Evolutionary conservation across 495 filamentous ascomycete genomes (phyloP).

Genomic region (Letharia columbiana): DNA sequence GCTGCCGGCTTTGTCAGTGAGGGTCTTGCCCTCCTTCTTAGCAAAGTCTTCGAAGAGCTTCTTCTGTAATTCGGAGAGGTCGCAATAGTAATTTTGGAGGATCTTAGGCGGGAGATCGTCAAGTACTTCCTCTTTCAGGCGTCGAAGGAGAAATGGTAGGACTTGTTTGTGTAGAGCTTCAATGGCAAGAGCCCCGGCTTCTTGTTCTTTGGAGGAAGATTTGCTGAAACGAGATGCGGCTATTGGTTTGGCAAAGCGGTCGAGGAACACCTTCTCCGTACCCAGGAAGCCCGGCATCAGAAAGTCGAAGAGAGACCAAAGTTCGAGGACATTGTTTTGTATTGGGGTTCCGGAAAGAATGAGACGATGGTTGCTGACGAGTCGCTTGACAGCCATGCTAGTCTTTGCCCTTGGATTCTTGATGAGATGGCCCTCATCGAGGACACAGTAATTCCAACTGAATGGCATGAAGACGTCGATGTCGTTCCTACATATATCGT

Average conservation of each 20-base stretch:
- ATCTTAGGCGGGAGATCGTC: slow-evolving; percentile 97
- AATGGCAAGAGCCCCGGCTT: slow-evolving; percentile 90
- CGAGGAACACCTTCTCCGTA: slow-evolving; percentile 96
- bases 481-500: slow-evolving; percentile 94
- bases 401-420: slow-evolving; percentile 97
- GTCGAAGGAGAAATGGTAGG: slow-evolving; percentile 88
- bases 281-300: slow-evolving; percentile 97
- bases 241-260: slow-evolving; percentile 95
- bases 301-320: slow-evolving; percentile 99
- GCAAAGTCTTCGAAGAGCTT: slow-evolving; percentile 94
- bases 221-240: slow-evolving; percentile 90
- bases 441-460: slow-evolving; percentile 93
- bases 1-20: slow-evolving; percentile 66
- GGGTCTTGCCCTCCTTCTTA: slow-evolving; percentile 78
- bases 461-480: slow-evolving; percentile 71
- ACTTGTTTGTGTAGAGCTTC: slow-evolving; percentile 98
- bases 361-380: slow-evolving; percentile 83
- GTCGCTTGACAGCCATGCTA: slow-evolving; percentile 77
- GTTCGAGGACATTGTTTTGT: slow-evolving; percentile 93
- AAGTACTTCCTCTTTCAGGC: slow-evolving; percentile 94
- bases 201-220: slow-evolving; percentile 96
- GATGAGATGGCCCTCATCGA: slow-evolving; percentile 96
- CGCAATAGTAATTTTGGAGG: slow-evolving; percentile 98
- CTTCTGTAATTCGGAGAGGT: slow-evolving; percentile 90
- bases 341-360: slow-evolving; percentile 97